Evolutionary conservation across 179 eudicot genomes (phyloP), one percentile per base, ranked within the genome.

Genomic region (Corrigiola litoralis): DNA sequence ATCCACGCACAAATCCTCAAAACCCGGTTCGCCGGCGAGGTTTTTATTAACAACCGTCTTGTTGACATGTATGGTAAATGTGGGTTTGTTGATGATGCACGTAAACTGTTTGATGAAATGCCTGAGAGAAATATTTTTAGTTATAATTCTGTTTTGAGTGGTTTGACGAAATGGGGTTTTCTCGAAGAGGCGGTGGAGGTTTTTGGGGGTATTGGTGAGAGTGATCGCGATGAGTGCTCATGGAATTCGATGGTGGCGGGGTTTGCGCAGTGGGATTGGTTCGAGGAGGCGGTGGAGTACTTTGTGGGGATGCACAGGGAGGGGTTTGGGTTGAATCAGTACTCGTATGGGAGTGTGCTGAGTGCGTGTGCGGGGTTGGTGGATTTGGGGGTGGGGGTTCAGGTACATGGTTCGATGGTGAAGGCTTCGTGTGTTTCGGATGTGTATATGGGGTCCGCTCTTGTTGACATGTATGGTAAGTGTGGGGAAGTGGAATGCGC

Each of bases 371-470:
- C 95, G 18, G 86, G 95, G 57, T 57, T 83, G 27, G 59, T 68
- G 67, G 95, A 89, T 56, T 44, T 81, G 37, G 63, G 34, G 12
- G 78, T 78, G 75, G 96, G 96, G 28, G 36, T 29, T 32, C 88
- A 87, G 66, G 78, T 85, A 70, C 96, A 89, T 75, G 87, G 74
- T 2, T 76, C 73, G 65, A 64, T 89, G 79, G 61, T 70, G 24
- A 89, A 87, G 73, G 76, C 77, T 23, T 52, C 72, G 34, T 83
- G 55, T 48, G 45, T 51, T 12, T 52, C 34, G 68, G 82, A 81
- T 75, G 90, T 89, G 65, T 87, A 74, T 57, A 83, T 89, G 82
- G 96, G 95, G 41, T 84, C 90, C 69, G 89, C 95, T 25, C 88
- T 89, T 71, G 68, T 89, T 55, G 94, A 89, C 51, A 81, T 89